phyloP scores from a whole-genome alignment of 2,329 filamentous ascomycete species.

The Dactylellina haptotyla region DNA sequence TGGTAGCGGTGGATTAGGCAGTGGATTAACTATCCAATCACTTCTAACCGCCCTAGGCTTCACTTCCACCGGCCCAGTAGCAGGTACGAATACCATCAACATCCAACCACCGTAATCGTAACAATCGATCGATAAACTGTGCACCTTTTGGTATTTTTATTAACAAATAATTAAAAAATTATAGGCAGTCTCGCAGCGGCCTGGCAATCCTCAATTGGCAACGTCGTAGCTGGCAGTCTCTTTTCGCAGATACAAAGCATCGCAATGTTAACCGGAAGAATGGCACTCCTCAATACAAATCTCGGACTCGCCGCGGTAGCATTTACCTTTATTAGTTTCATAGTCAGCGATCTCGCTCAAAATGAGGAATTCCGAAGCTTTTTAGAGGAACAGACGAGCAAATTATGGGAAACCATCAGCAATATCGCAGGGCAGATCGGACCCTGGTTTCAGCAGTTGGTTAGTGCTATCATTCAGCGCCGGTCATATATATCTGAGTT shows the following conservation, averaged over 20 bases:
- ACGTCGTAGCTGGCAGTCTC: slow-evolving; percentile 24
- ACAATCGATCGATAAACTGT: not conserved
- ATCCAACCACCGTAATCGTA: not conserved
- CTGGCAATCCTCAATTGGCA: slow-evolving; percentile 23
- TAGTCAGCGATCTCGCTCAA: not conserved
- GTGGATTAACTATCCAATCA: not conserved
- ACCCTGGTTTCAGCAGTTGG: no score
- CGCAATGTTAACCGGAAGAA: not conserved
- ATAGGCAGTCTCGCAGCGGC: slow-evolving; percentile 13
- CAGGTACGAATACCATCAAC: slow-evolving; percentile 1
- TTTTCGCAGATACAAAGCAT: slow-evolving; percentile 26
- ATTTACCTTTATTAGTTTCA: not conserved
- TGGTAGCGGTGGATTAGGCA: not conserved
- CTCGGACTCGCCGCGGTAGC: slow-evolving; percentile 1
- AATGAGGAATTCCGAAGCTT: not conserved
- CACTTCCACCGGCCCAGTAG: not conserved
- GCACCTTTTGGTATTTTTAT: no score
- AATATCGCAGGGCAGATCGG: no score
- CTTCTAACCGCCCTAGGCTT: slow-evolving; percentile 18
- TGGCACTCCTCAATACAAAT: slow-evolving; percentile 2
- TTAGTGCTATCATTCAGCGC: no score
- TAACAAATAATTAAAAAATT: not conserved
- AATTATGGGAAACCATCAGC: no score
- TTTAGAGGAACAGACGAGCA: not conserved
- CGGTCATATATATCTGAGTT: no score